phyloP scores from a whole-genome alignment of 305 asterid genomes.

The Petunia hybrid region DNA sequence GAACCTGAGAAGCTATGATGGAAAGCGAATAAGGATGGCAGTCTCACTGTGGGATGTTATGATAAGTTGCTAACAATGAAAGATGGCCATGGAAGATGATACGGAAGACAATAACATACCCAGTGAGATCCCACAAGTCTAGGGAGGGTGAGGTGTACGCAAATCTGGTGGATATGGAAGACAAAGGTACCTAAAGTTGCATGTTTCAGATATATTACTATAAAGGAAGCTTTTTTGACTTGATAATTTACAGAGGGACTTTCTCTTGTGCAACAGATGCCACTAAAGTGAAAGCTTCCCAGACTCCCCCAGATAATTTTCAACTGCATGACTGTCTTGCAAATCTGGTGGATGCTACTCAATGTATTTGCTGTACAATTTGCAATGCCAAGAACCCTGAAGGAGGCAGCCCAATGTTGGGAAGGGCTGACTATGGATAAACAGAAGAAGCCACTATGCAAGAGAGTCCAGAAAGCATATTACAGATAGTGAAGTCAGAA shows the following conservation, averaged over 20 bases:
- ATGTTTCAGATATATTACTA: not conserved
- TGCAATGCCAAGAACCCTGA: not conserved
- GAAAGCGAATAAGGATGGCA: not conserved
- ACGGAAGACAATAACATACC: not conserved
- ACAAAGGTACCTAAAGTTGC: not conserved
- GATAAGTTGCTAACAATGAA: not conserved
- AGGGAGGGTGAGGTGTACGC: too few species aligned
- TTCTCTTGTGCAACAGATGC: slow-evolving; percentile 15
- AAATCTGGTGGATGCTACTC: not conserved
- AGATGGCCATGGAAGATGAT: slow-evolving; percentile 1
- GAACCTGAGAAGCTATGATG: slow-evolving; percentile 16
- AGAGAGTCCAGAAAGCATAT: slow-evolving; percentile 12
- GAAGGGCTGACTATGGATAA: not conserved
- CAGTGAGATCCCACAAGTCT: too few species aligned
- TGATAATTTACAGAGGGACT: not conserved
- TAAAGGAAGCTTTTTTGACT: slow-evolving; percentile 18
- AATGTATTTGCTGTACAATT: not conserved
- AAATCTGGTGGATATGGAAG: not conserved
- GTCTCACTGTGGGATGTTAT: not conserved
- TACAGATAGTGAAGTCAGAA: slow-evolving; percentile 4
- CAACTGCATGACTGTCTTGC: not conserved
- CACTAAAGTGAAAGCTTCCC: not conserved
- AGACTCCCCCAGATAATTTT: not conserved
- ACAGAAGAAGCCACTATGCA: not conserved
- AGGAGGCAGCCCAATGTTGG: not conserved